Evolutionary conservation across 2,329 filamentous ascomycete species (phyloP), one percentile per base, ranked within the genome.

Genomic region (Phyllachora maydis): DNA sequence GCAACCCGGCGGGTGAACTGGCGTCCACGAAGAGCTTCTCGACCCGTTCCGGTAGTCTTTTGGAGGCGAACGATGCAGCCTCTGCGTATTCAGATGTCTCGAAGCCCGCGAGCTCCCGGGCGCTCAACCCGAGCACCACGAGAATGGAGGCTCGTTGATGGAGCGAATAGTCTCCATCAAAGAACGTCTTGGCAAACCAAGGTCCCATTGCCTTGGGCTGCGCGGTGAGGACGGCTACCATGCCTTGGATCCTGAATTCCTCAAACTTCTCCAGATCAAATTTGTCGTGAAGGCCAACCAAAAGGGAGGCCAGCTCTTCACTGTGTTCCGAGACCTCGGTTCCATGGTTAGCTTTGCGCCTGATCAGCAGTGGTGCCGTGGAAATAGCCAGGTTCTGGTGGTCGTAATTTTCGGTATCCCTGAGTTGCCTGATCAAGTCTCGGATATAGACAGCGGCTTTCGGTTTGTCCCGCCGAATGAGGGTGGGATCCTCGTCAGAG

Each of bases 121-220:
- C 78, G 15, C 75, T 67, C 0, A 98, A 52, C 0, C 83, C 85
- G 4, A 98, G 52, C 0, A 78, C 71, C 11, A 79, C 73, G 24
- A 98, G 68, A 18, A 95, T 60, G 0, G 76, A 67, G 6, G 75
- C 77, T 18, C 88, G 65, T 42, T 95, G 85, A 0, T 72, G 65
- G 18, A 95, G 54, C 0, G 83, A 92, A 45, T 88, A 83, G 41
- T 98, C 88, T 10, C 83, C 83, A 19, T 81, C 73, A 41, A 93
- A 95, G 41, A 88, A 90, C 0, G 76, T 74, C 27, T 71, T 68
- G 3, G 75, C 69, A 28, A 90, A 78, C 74, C 79, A 90, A 9
- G 68, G 76, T 0, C 70, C 83, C 64, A 93, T 79, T 24, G 64
- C 59, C 23, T 65, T 52, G 0, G 88, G 79, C 32, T 77, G 66